phyloP scores from a whole-genome alignment of 345 rosid genomes.

The Raphanus sativus region DNA sequence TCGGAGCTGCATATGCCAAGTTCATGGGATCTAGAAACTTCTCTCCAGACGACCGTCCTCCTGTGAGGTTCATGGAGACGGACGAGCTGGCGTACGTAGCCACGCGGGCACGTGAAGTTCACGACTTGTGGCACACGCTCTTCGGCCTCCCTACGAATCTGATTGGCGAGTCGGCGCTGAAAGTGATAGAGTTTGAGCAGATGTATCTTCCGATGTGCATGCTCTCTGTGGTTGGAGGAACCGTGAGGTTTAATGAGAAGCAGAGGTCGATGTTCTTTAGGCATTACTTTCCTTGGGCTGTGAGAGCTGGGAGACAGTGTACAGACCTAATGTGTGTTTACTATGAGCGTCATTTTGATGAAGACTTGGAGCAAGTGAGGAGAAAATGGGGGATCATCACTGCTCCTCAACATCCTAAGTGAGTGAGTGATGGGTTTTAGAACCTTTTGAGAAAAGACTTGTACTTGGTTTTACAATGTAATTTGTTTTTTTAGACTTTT shows the following conservation, averaged over 20 bases:
- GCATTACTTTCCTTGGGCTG: constrained; percentile 75
- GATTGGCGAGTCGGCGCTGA: constrained; percentile 67
- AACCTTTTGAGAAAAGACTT: background rate
- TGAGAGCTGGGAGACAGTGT: constrained; percentile 52
- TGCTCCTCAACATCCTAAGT: constrained; percentile 48
- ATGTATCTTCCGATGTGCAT: constrained; percentile 76
- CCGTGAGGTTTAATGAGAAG: constrained; percentile 58
- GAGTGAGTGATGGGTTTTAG: background rate
- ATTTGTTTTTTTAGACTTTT: background rate
- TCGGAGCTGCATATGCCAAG: constrained; percentile 82
- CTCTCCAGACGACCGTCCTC: constrained; percentile 74
- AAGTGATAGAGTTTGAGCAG: constrained; percentile 76
- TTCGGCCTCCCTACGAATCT: constrained; percentile 70
- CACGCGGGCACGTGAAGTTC: constrained; percentile 73
- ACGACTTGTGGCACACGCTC: constrained; percentile 82
- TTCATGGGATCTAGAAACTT: constrained; percentile 90
- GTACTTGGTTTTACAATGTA: background rate
- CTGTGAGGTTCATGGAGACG: constrained; percentile 76
- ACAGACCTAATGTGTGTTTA: constrained; percentile 69
- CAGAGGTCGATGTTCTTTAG: constrained; percentile 60
- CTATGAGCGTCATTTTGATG: constrained; percentile 64
- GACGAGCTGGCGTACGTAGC: constrained; percentile 70
- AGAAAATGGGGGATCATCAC: constrained; percentile 60
- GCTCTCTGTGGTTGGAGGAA: constrained; percentile 68
- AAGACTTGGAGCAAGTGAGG: constrained; percentile 70